These are phyloP conservation scores for Triticum timopheevii DNA, from an alignment of 176 grass and related monocot genomes.

Conservation along the genomic window DNA sequence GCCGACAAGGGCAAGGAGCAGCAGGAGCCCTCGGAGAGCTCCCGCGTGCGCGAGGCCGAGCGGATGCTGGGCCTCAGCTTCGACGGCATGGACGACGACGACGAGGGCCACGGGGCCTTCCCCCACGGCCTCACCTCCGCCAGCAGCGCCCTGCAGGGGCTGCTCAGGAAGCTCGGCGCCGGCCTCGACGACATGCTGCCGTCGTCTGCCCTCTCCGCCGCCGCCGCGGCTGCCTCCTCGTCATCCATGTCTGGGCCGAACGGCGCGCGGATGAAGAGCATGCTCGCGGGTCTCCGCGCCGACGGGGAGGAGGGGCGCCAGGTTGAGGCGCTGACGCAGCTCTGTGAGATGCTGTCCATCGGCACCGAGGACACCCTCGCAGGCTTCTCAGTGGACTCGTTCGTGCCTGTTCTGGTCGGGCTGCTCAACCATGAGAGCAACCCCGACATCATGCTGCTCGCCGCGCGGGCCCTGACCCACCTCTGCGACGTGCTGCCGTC, in stretches of 20 bases:
- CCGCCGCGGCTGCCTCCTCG: conserved; percentile 33
- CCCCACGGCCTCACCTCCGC: conserved; percentile 73
- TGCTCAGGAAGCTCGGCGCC: conserved; percentile 78
- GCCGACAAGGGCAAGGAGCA: conserved; percentile 79
- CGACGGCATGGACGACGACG: conserved; percentile 58
- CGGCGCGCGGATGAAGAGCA: conserved; percentile 63
- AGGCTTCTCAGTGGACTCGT: conserved; percentile 65
- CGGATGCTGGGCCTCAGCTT: conserved; percentile 64
- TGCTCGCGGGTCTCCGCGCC: conserved; percentile 57
- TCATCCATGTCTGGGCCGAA: conserved; percentile 40
- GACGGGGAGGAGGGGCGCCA: conserved; percentile 73
- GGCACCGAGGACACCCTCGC: conserved; percentile 78
- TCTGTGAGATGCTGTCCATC: conserved; percentile 86
- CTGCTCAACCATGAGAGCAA: conserved; percentile 79
- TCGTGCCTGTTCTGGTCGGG: conserved; percentile 75
- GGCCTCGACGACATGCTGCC: conserved; percentile 80
- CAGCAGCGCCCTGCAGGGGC: conserved; percentile 73
- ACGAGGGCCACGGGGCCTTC: conserved; percentile 52
- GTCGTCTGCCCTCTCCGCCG: conserved; percentile 40
- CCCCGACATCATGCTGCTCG: conserved; percentile 86
- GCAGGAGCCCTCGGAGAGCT: conserved; percentile 42
- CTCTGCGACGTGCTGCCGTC: conserved; percentile 73
- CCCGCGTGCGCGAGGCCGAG: conserved; percentile 60
- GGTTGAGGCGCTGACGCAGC: conserved; percentile 69
- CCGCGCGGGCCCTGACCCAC: conserved; percentile 72